A percentile compares a stretch with the other conserved stretches of the same genome.
phyloP scores from a whole-genome alignment of 345 rosid species.

The Rhodamnia rubescens region DNA sequence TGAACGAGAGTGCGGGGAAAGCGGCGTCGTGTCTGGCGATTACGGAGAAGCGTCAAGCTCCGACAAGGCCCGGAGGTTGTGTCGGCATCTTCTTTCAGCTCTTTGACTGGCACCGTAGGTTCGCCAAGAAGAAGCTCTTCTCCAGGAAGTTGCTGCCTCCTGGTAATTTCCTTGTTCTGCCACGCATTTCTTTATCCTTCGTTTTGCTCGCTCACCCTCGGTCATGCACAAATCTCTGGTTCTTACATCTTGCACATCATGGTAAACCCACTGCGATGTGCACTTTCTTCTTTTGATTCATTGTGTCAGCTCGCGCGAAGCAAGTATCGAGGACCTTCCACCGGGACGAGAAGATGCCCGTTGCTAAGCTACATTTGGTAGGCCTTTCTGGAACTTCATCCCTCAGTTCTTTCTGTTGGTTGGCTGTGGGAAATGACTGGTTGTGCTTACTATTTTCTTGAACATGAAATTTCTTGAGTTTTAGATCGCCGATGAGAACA shows the following conservation, averaged over 20 bases:
- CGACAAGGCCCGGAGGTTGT: conserved; percentile 66
- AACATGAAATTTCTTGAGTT: background rate
- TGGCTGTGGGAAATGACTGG: background rate
- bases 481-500: conserved; percentile 82
- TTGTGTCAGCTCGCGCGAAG: conserved; percentile 37
- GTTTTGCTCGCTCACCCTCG: background rate
- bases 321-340: conserved; percentile 53
- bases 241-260: too few species aligned
- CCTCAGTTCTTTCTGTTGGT: background rate
- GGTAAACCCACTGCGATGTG: background rate
- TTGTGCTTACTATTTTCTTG: background rate
- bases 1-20: conserved; percentile 36
- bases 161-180: conserved; percentile 18
- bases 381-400: background rate
- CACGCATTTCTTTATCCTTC: background rate
- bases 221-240: background rate
- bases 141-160: conserved; percentile 69
- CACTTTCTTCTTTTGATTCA: background rate
- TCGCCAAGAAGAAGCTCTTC: conserved; percentile 78
- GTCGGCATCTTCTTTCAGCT: conserved; percentile 88
- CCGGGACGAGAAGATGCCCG: conserved; percentile 86
- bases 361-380: conserved; percentile 62
- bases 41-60: conserved; percentile 47
- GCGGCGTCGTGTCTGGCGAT: conserved; percentile 43
- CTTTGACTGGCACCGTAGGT: conserved; percentile 78